phyloP scores from a whole-genome alignment of 805 yeast genomes.

The Candida ipomoeae region DNA sequence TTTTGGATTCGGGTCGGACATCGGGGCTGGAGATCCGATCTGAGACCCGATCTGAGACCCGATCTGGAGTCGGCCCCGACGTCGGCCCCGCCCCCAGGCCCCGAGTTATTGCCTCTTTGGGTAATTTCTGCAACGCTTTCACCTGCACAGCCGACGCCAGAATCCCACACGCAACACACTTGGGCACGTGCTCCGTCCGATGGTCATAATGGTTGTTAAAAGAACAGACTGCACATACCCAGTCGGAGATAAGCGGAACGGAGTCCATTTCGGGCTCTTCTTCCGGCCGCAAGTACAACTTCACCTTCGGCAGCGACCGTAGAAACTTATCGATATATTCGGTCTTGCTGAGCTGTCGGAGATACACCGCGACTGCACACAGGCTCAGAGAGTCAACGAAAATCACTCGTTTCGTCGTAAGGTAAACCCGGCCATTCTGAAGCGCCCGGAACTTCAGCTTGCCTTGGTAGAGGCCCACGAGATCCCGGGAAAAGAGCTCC shows the following conservation, averaged over 20 bases:
- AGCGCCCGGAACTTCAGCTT: slow-evolving; percentile 56
- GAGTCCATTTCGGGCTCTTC: background rate
- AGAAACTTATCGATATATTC: slow-evolving; percentile 55
- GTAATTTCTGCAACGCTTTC: slow-evolving; percentile 1
- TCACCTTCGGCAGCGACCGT: slow-evolving; percentile 76
- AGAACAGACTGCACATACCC: slow-evolving; percentile 93
- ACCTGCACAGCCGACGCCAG: slow-evolving; percentile 16
- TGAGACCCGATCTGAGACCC: too few species aligned
- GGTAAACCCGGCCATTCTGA: slow-evolving; percentile 73
- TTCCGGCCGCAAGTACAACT: slow-evolving; percentile 20
- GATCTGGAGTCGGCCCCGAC: too few species aligned
- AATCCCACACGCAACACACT: slow-evolving; percentile 40
- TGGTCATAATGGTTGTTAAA: slow-evolving; percentile 48
- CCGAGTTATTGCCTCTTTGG: too few species aligned
- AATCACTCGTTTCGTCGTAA: slow-evolving; percentile 70
- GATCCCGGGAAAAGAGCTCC: slow-evolving; percentile 31
- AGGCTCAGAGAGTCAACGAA: slow-evolving; percentile 56
- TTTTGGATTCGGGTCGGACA: too few species aligned
- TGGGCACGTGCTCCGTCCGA: slow-evolving; percentile 16
- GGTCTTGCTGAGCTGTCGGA: slow-evolving; percentile 37
- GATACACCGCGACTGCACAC: slow-evolving; percentile 47
- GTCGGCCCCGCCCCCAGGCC: too few species aligned
- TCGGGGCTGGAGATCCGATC: too few species aligned
- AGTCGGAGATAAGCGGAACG: slow-evolving; percentile 30
- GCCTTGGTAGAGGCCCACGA: slow-evolving; percentile 73